Percentiles rank a stretch among this genome's conserved stretches.
Conservation (phyloP, 1,139 yeast genomes). For the Pichia cactophila region DNA sequence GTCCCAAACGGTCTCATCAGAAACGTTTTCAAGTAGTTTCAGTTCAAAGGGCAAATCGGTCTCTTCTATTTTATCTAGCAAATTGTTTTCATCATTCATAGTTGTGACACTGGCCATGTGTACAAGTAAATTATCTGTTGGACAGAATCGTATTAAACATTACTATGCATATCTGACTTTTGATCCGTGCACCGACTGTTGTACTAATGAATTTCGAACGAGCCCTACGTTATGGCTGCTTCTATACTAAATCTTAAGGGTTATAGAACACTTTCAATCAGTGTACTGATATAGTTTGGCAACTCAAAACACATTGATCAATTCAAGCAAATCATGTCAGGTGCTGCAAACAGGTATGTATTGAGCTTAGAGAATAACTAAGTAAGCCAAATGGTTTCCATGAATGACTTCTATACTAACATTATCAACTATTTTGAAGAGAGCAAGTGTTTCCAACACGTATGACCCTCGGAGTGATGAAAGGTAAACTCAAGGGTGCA, state of each 20-base stretch:
- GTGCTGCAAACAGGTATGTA: slow-evolving; percentile 18
- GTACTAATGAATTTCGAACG: neutral
- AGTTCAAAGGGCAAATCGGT: slow-evolving; percentile 10
- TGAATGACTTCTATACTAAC: neutral
- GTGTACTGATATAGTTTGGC: neutral
- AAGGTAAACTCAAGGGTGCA: slow-evolving; percentile 92
- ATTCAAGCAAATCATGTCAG: slow-evolving; percentile 12
- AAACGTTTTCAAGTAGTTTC: slow-evolving; percentile 31
- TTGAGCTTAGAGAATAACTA: neutral
- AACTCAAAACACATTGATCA: neutral
- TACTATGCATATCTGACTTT: neutral
- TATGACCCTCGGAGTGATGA: slow-evolving; percentile 94
- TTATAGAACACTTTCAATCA: too few relatives aligned
- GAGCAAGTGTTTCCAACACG: slow-evolving; percentile 93
- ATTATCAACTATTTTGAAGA: slow-evolving; percentile 30
- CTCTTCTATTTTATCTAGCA: slow-evolving; percentile 3
- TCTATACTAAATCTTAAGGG: neutral
- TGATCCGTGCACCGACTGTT: neutral
- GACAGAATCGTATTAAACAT: neutral
- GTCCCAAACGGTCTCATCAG: slow-evolving; percentile 44
- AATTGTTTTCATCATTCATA: neutral
- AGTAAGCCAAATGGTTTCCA: too few relatives aligned
- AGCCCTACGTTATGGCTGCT: neutral
- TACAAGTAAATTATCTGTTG: too few relatives aligned
- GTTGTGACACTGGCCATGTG: neutral